A percentile compares a stretch with the other conserved stretches of the same genome.
Conservation (phyloP, 495 filamentous ascomycete species). For the Letharia columbiana region DNA sequence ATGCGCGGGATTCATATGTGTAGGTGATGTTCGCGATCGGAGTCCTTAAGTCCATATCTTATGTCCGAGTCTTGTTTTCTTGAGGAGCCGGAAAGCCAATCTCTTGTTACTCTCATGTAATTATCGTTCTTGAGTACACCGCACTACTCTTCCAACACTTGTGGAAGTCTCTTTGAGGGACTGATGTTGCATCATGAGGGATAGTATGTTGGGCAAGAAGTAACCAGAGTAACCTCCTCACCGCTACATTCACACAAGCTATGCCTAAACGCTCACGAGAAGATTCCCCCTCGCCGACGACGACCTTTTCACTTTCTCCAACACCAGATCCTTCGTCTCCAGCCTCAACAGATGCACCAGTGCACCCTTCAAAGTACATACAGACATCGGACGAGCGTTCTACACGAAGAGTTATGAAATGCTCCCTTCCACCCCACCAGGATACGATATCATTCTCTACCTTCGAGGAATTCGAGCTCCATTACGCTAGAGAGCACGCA, state of each 20-base stretch:
- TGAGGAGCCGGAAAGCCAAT: background rate
- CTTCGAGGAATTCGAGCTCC: slow-evolving; percentile 77
- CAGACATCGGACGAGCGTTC: slow-evolving; percentile 19
- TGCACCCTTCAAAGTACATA: slow-evolving; percentile 26
- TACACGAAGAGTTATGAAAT: slow-evolving; percentile 48
- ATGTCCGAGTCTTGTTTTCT: background rate
- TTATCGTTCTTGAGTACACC: too few relatives aligned
- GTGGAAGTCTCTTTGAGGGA: background rate
- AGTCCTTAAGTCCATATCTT: background rate
- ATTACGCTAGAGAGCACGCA: slow-evolving; percentile 71
- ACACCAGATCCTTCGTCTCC: slow-evolving; percentile 28
- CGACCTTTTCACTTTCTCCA: slow-evolving; percentile 16
- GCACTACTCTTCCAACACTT: too few relatives aligned
- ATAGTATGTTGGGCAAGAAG: background rate
- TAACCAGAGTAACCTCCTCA: slow-evolving; percentile 5
- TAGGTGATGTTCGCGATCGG: background rate
- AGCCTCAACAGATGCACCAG: slow-evolving; percentile 17
- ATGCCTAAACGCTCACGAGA: slow-evolving; percentile 57
- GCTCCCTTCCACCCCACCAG: slow-evolving; percentile 70
- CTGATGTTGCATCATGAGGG: background rate
- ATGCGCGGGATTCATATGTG: background rate
- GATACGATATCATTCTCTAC: slow-evolving; percentile 59
- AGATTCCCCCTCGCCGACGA: slow-evolving; percentile 34
- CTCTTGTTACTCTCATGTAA: background rate
- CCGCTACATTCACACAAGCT: slow-evolving; percentile 9